Evolutionary conservation across 1,284 basidiomycete species (phyloP), one percentile per base, ranked within the genome.

Genomic region (Microbotryum silenes-acaulis): DNA sequence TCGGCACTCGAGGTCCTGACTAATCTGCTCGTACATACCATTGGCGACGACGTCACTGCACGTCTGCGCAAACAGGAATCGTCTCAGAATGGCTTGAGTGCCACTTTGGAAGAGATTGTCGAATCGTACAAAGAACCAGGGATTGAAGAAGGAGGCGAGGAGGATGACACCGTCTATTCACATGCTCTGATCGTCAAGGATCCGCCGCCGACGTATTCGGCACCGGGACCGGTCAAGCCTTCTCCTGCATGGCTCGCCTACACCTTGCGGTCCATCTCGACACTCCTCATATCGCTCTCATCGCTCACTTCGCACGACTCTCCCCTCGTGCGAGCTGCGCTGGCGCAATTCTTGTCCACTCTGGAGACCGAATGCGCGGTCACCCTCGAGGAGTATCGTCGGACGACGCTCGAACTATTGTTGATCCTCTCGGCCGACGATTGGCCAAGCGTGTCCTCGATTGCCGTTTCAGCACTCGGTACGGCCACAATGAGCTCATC

Each of bases 381-480:
- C 45, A 85, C 87, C 1, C 77, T 91, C 21, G 81, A 83, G 2
- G 1, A 18, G 8, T 44, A 20, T 14, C 21, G 29, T 31, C 49
- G 49, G 21, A 21, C 16, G 7, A 78, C 90, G 8, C 73, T 90
- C 14, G 84, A 86, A 10, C 83, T 83, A 66, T 79, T 89, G 1
- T 79, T 89, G 27, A 81, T 84, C 0, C 75, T 87, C 21, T 81
- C 83, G 9, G 76, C 78, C 23, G 83, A 83, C 20, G 73, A 78
- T 3, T 82, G 83, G 72, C 76, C 78, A 21, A 75, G 79, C 53
- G 84, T 91, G 47, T 77, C 82, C 14, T 62, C 37, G 16, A 42
- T 42, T 42, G 37, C 37, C 16, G 37, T 16, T 16, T 12, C 37
- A 42, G 16, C 37, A 18, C 37, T 42, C 1, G 37, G 14, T 18